These are phyloP conservation scores for Talaromyces islandicus DNA, from an alignment of 2,329 filamentous ascomycete genomes.

Conservation along the genomic window DNA sequence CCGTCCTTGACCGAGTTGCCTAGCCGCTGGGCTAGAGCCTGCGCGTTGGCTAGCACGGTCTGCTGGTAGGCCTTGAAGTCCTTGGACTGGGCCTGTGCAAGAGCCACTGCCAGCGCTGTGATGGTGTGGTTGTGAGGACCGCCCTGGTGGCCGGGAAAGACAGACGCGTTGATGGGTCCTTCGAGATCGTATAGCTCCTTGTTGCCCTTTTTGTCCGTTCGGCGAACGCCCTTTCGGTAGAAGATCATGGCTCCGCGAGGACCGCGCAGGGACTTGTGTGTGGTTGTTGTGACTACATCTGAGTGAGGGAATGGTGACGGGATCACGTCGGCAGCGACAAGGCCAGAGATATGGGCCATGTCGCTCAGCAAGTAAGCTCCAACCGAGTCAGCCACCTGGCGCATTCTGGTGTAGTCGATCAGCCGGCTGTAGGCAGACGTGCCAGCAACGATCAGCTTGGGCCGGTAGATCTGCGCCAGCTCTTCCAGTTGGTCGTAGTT, in stretches of 20 bases:
- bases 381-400: constrained; percentile 86
- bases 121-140: constrained; percentile 99
- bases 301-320: constrained; percentile 88
- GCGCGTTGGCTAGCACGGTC: constrained; percentile 87
- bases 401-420: constrained; percentile 96
- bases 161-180: constrained; percentile 94
- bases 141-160: constrained; percentile 98
- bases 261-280: constrained; percentile 96
- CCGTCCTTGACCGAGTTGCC: constrained; percentile 65
- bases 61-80: constrained; percentile 95
- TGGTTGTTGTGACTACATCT: constrained; percentile 96
- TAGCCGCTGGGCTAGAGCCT: constrained; percentile 70
- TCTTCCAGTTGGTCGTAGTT: constrained; percentile 93
- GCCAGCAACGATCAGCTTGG: constrained; percentile 92
- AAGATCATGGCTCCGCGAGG: constrained; percentile 99
- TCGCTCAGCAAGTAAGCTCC: constrained; percentile 94
- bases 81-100: constrained; percentile 84
- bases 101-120: constrained; percentile 86
- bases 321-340: constrained; percentile 88
- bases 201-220: constrained; percentile 87
- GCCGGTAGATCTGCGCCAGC: constrained; percentile 84
- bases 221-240: constrained; percentile 94
- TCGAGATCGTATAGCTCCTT: constrained; percentile 89
- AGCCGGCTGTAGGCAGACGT: constrained; percentile 97
- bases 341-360: constrained; percentile 97